These are phyloP conservation scores for Tausonia pullulans DNA, from an alignment of 1,284 basidiomycete species.

Conservation along the genomic window DNA sequence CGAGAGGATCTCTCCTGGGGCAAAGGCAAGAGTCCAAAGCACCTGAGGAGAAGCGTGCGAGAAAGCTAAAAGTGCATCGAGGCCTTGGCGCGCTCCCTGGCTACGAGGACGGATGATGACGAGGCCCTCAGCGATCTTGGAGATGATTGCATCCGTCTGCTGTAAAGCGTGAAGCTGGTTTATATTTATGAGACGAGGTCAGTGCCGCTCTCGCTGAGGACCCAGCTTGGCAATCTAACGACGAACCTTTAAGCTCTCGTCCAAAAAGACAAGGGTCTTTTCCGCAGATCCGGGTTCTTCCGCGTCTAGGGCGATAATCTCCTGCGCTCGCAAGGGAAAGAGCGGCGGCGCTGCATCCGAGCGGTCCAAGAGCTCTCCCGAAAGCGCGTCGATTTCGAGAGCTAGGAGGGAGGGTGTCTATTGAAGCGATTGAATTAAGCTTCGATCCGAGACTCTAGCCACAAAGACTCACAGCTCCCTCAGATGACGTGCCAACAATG, in stretches of 20 bases:
- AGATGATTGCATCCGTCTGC: too few relatives aligned
- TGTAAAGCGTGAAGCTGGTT: too few relatives aligned
- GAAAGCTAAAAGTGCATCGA: too few relatives aligned
- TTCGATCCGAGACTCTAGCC: too few relatives aligned
- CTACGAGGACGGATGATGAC: too few relatives aligned
- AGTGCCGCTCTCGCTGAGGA: too few relatives aligned
- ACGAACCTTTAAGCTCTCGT: constrained; percentile 43
- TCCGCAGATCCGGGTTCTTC: constrained; percentile 17
- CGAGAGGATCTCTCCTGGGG: constrained; percentile 43
- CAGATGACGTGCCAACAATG: not conserved
- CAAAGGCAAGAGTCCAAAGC: constrained; percentile 52
- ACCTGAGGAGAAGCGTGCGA: constrained; percentile 4
- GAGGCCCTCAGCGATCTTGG: too few relatives aligned
- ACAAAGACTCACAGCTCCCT: not conserved
- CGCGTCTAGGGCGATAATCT: constrained; percentile 3
- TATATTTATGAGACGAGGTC: too few relatives aligned
- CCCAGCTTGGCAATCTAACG: constrained; percentile 19
- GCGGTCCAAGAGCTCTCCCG: not conserved
- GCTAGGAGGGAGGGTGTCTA: not conserved
- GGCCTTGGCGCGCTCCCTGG: too few relatives aligned
- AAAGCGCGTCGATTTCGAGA: constrained; percentile 1
- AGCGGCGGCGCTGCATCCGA: not conserved
- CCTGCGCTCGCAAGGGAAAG: constrained; percentile 3
- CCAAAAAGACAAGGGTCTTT: constrained; percentile 50
- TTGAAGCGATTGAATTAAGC: too few relatives aligned